Evolutionary conservation across 192 early-diverging fungal genomes (phyloP).

Genomic region (Haplosporangium gracile): DNA sequence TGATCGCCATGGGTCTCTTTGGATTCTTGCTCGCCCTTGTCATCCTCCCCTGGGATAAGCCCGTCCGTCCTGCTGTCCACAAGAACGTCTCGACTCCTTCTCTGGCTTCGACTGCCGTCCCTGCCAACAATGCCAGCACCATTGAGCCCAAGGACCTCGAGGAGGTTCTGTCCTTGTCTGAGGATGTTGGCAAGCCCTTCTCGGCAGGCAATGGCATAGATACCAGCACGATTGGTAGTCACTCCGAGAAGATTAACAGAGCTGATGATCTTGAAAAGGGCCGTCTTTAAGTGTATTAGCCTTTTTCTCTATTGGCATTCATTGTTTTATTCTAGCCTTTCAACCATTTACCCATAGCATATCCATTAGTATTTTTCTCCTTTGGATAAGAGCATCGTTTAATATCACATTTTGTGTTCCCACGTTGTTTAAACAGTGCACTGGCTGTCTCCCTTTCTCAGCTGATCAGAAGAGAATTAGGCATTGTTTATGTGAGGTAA

Average conservation of each 20-base stretch:
- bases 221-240: slow-evolving; percentile 12
- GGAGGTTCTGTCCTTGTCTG: neutral
- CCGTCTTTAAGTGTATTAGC: neutral
- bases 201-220: neutral
- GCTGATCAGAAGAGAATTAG: too few species aligned
- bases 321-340: neutral
- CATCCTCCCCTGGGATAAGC: slow-evolving; percentile 27
- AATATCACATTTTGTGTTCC: too few species aligned
- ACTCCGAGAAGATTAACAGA: neutral
- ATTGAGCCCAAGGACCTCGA: slow-evolving; percentile 18
- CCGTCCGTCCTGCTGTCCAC: neutral
- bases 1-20: slow-evolving; percentile 37
- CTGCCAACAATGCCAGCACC: neutral
- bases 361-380: too few species aligned
- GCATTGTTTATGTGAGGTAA: too few species aligned
- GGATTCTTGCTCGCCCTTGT: slow-evolving; percentile 15
- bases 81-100: slow-evolving; percentile 18
- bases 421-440: too few species aligned
- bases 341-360: neutral
- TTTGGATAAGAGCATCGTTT: too few species aligned
- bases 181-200: neutral
- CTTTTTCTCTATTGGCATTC: neutral
- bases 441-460: too few species aligned
- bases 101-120: slow-evolving; percentile 25
- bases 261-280: neutral